These are phyloP conservation scores for Ceratobasidium sp. DNA, from an alignment of 1,284 basidiomycete species.

Conservation along the genomic window DNA sequence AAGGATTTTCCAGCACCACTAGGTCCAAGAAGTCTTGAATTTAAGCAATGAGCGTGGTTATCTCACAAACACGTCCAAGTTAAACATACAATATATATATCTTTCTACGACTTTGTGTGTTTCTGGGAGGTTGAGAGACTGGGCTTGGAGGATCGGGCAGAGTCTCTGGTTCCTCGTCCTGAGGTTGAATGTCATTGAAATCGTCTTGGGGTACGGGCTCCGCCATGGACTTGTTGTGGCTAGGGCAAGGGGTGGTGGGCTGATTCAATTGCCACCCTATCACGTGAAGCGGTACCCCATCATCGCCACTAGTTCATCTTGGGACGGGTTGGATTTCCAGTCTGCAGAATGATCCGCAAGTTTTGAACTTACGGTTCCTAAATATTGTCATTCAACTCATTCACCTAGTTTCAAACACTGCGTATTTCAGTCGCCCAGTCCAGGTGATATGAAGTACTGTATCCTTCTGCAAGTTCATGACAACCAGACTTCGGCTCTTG, in stretches of 20 bases:
- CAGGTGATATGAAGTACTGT: too few species aligned
- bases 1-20: slow-evolving; percentile 30
- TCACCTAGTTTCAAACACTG: too few species aligned
- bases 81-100: neutral
- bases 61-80: neutral
- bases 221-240: neutral
- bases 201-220: neutral
- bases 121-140: neutral
- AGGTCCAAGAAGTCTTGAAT: slow-evolving; percentile 15
- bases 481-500: too few species aligned
- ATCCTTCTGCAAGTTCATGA: too few species aligned
- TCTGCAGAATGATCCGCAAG: too few species aligned
- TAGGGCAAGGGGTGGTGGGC: slow-evolving; percentile 9
- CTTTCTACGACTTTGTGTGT: neutral
- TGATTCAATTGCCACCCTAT: too few species aligned
- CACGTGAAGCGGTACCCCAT: too few species aligned
- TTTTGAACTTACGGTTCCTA: too few species aligned
- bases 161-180: neutral
- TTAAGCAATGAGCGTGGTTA: neutral
- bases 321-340: too few species aligned
- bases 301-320: too few species aligned
- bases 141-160: neutral
- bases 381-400: too few species aligned
- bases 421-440: too few species aligned
- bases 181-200: neutral